Conservation (phyloP, 208 protist genomes). For the Crithidia sp. region DNA sequence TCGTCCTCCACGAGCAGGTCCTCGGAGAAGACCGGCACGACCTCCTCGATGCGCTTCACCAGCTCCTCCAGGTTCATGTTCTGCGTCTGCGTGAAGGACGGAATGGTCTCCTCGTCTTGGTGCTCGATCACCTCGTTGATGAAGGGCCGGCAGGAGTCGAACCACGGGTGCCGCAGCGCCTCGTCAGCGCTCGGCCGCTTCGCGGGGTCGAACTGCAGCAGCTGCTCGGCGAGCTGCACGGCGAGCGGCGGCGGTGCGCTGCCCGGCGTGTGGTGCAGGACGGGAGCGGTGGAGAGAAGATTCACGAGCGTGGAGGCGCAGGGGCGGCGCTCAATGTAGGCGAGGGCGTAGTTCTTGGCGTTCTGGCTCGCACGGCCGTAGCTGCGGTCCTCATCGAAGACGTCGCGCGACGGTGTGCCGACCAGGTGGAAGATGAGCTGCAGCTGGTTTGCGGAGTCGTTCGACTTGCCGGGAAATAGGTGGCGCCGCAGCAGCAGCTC, state of each 20-base stretch:
- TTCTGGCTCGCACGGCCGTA: slow-evolving; percentile 92
- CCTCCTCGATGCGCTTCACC: slow-evolving; percentile 72
- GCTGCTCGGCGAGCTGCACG: slow-evolving; percentile 73
- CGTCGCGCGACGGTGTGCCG: slow-evolving; percentile 91
- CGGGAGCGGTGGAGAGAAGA: slow-evolving; percentile 53
- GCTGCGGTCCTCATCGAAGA: slow-evolving; percentile 70
- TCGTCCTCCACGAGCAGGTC: slow-evolving; percentile 75
- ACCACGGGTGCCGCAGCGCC: slow-evolving; percentile 85
- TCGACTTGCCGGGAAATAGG: slow-evolving; percentile 91
- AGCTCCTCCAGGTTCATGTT: slow-evolving; percentile 58
- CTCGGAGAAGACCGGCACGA: slow-evolving; percentile 88
- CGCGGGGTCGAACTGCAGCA: slow-evolving; percentile 85
- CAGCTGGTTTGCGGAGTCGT: slow-evolving; percentile 95
- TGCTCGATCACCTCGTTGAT: slow-evolving; percentile 77
- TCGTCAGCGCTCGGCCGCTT: slow-evolving; percentile 80
- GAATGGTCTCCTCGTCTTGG: slow-evolving; percentile 60
- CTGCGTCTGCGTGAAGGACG: slow-evolving; percentile 59
- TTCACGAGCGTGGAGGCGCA: slow-evolving; percentile 55
- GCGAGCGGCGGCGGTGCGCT: slow-evolving; percentile 34
- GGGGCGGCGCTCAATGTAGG: slow-evolving; percentile 66
- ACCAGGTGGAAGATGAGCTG: slow-evolving; percentile 93
- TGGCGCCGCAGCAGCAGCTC: slow-evolving; percentile 91
- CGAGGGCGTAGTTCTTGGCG: slow-evolving; percentile 82
- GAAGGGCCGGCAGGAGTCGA: slow-evolving; percentile 77
- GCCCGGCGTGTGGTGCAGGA: slow-evolving; percentile 51